Base-by-base conservation (phyloP, 768 basidiomycete genomes). In the Tulasnella sp. region DNA sequence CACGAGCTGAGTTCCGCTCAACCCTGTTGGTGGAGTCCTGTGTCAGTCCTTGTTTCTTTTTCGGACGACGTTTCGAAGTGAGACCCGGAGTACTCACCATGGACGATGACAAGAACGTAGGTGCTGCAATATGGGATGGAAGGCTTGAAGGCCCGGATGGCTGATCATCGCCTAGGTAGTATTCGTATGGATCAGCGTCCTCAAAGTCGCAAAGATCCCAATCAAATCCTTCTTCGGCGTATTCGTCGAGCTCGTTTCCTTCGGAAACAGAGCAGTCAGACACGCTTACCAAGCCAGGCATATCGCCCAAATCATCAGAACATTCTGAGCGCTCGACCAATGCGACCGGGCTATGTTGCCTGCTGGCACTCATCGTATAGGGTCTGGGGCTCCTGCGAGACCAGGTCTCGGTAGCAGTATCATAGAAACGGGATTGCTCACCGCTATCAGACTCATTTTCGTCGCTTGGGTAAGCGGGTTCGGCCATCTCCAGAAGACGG, bases 1-100 rank as follows among this genome's bases (percentile, higher is more conserved):
- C n/a, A 22, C 75, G 74, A 36, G 77, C 49, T 2, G 78, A 67
- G n/a, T 75, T 79, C 11, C 78, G 67, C 39, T 79, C 72, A 19
- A 79, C 5, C 31, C 45, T 70, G 31, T 74, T 37, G 3, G 49
- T 39, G 7, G 36, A 22, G 7, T 11, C 17, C 15, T 37, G 34
- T 25, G 68, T 37, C n/a, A 37, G 68, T 15, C 3, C 3, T 37
- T 37, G 68, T 69, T 69, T 31, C 34, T 37, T 58, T 22, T 31
- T 58, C 25, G 54, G 3, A 8, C 7, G n/a, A 12, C n/a, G 54
- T 58, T 58, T 58, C 7, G 12, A 17, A 6, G 12, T 17, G 19
- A 45, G 3, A 45, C 6, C 2, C 12, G 14, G 7, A 3, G 54
- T 58, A 31, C 54, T 58, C 29, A 58, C 54, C 54, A 25, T 40